Base-by-base conservation (phyloP, 2,329 filamentous ascomycete genomes). In the Penicillium sp. region DNA sequence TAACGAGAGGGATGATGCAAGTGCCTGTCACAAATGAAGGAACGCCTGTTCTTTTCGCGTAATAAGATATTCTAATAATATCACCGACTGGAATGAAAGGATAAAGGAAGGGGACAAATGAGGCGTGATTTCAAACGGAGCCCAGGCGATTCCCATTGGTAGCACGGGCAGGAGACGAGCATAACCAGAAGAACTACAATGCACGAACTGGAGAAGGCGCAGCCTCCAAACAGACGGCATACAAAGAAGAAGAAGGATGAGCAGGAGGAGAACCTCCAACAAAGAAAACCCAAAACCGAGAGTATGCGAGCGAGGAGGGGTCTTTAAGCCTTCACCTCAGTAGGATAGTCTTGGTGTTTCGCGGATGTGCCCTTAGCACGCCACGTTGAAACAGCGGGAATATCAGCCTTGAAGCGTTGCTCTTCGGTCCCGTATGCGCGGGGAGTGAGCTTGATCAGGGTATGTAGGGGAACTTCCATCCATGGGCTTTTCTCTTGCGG, bases 401-500 rank as follows among this genome's bases (percentile, higher is more conserved):
- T 97, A 74, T 96, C 91, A 7, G 94, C 94, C 75, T 91, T 90
- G 73, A 92, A 91, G 49, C 92, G 86, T 76, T 95, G 87, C 75
- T 98, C 92, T 62, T 96, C 89, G 1, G 95, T 99, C 53, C 91
- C 91, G 76, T 99, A 99, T 7, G 95, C 95, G 64, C 92, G 88
- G 2, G 95, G 95, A 6, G 95, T 98, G 56, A 99, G 85, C 81
- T 97, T 97, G 81, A 99, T 98, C 52, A 99, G 84, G 8, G 92
- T 97, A 77, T 99, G 95, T 64, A 99, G 84, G 7, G 95, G 95
- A 8, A 99, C 95, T 73, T 97, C 94, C 91, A 98, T 97, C 95
- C 95, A 99, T 0, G 95, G 95, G 68, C 91, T 95, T 79, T 92
- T 87, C 70, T 93, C 89, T 78, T 98, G 95, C 58, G 92, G 90